phyloP scores from a whole-genome alignment of 1,284 basidiomycete species.

The Cryptococcus depauperatus region DNA sequence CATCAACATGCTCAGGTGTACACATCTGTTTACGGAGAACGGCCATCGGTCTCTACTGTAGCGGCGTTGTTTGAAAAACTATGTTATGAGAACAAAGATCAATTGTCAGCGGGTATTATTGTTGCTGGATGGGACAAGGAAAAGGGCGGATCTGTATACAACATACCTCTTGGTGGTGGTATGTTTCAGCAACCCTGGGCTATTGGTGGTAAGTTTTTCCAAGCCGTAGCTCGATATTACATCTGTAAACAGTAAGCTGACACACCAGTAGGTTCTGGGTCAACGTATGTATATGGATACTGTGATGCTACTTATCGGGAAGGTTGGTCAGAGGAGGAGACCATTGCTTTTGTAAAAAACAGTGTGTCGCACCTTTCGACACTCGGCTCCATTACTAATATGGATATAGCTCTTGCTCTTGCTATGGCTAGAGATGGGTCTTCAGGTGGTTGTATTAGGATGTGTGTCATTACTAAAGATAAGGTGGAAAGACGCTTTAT shows the following conservation, averaged over 20 bases:
- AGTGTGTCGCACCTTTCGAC: slow-evolving; percentile 54
- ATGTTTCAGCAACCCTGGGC: slow-evolving; percentile 94
- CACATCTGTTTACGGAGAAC: slow-evolving; percentile 54
- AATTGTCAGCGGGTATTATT: slow-evolving; percentile 86
- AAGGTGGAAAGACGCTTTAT: slow-evolving; percentile 87
- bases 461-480: slow-evolving; percentile 91
- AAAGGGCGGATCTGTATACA: slow-evolving; percentile 88
- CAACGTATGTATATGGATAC: slow-evolving; percentile 97
- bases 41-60: slow-evolving; percentile 73
- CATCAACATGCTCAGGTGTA: slow-evolving; percentile 79
- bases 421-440: slow-evolving; percentile 98
- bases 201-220: slow-evolving; percentile 64
- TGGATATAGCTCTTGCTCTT: slow-evolving; percentile 66
- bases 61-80: slow-evolving; percentile 80
- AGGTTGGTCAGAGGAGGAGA: slow-evolving; percentile 86
- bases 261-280: slow-evolving; percentile 70
- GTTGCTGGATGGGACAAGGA: slow-evolving; percentile 97
- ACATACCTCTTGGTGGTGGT: slow-evolving; percentile 88
- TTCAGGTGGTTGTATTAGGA: slow-evolving; percentile 92
- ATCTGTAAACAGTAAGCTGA: slow-evolving; percentile 10
- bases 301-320: slow-evolving; percentile 97
- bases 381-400: neutral
- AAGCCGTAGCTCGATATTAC: neutral
- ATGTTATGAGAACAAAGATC: slow-evolving; percentile 92
- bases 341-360: slow-evolving; percentile 90